Evolutionary conservation across 306 rosid genomes (phyloP).

Genomic region (Trifolium subterraneum): DNA sequence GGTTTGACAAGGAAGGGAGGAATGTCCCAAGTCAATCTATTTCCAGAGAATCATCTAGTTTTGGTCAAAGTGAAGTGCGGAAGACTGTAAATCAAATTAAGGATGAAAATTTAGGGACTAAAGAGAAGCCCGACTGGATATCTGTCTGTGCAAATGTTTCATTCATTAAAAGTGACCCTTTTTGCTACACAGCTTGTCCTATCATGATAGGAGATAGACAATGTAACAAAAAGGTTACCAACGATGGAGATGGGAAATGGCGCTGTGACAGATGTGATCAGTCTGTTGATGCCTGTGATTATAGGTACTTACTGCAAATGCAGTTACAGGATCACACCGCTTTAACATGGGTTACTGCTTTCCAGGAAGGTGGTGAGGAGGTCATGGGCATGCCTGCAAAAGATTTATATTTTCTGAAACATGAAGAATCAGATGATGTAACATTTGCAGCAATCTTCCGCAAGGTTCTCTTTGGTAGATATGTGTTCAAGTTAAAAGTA

Average conservation of each 20-base stretch:
- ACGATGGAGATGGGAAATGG: constrained; percentile 94
- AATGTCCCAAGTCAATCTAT: constrained; percentile 62
- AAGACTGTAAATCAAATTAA: constrained; percentile 82
- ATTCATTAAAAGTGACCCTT: constrained; percentile 70
- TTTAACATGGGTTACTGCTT: constrained; percentile 83
- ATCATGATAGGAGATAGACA: constrained; percentile 76
- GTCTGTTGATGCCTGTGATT: constrained; percentile 70
- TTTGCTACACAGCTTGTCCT: constrained; percentile 90
- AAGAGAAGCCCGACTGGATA: constrained; percentile 96
- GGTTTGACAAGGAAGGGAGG: constrained; percentile 87
- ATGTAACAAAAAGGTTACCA: constrained; percentile 84
- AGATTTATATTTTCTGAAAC: constrained; percentile 62
- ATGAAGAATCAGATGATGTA: constrained; percentile 74
- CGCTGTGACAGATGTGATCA: constrained; percentile 83
- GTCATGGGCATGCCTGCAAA: constrained; percentile 86
- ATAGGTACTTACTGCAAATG: constrained; percentile 78
- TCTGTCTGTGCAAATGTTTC: constrained; percentile 70
- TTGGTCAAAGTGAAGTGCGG: constrained; percentile 58
- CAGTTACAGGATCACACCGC: constrained; percentile 91
- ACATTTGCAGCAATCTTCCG: constrained; percentile 64
- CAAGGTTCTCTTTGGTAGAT: constrained; percentile 66
- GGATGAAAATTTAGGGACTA: constrained; percentile 91
- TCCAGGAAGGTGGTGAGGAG: constrained; percentile 94
- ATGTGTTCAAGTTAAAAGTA: constrained; percentile 76
- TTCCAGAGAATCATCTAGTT: constrained; percentile 61